Conservation (phyloP, 805 yeast genomes). For the Metschnikowia lunata region DNA sequence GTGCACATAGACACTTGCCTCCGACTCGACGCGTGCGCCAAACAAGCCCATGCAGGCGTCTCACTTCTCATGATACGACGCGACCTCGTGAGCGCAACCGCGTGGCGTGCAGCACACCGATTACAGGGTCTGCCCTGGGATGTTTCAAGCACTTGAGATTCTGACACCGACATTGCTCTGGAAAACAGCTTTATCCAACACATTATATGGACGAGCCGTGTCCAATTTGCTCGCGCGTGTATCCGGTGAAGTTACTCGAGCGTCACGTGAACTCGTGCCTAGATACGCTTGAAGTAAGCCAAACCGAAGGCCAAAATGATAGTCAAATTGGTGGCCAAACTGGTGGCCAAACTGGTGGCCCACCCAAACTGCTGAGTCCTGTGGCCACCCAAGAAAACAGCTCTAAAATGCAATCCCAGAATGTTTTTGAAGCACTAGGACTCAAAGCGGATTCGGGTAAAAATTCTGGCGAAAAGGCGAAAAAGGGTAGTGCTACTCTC, state of each 20-base stretch:
- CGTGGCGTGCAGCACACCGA: no score
- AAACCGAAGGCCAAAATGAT: not conserved
- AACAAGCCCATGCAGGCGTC: no score
- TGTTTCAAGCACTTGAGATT: no score
- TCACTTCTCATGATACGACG: no score
- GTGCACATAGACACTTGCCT: no score
- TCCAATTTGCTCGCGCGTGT: conserved; percentile 32
- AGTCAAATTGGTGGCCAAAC: no score
- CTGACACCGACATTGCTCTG: not conserved
- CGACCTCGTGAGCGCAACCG: no score
- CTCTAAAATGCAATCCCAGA: conserved; percentile 12
- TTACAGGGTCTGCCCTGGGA: no score
- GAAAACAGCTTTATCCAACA: not conserved
- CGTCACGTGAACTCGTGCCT: conserved; percentile 40
- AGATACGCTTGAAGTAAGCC: conserved; percentile 25
- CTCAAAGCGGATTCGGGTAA: conserved; percentile 26
- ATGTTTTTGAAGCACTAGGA: conserved; percentile 32
- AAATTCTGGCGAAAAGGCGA: conserved; percentile 16
- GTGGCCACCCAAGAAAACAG: conserved; percentile 3
- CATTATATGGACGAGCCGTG: conserved; percentile 19
- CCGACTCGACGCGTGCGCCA: no score
- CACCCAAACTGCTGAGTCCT: conserved; percentile 4
- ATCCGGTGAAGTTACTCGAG: conserved; percentile 26
- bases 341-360: not conserved
- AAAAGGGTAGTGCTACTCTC: conserved; percentile 28